Evolutionary conservation across 139 green algal genomes (phyloP).

Genomic region (Spirogloea muscicola): DNA sequence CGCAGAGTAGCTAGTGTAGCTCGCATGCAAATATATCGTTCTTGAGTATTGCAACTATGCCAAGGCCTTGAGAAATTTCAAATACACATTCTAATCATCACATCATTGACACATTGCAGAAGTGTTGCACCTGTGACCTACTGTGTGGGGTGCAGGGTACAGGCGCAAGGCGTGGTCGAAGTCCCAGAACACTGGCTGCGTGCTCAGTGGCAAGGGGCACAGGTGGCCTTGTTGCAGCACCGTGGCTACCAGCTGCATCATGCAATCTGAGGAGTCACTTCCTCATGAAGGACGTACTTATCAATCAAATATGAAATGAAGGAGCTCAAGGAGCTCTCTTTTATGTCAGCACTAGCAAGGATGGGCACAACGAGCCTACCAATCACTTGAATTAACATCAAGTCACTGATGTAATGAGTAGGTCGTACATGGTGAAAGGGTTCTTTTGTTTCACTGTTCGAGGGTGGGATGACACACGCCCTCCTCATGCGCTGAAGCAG

Average conservation of each 20-base stretch:
- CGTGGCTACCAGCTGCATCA: conserved; percentile 71
- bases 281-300: too few species aligned
- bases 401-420: too few species aligned
- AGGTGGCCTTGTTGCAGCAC: conserved; percentile 88
- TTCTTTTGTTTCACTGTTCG: conserved; percentile 15
- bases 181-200: conserved; percentile 75
- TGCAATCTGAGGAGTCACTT: too few species aligned
- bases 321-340: too few species aligned
- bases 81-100: not conserved
- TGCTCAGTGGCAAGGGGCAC: conserved; percentile 77
- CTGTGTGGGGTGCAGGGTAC: conserved; percentile 76
- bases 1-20: too few species aligned
- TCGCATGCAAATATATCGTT: conserved; percentile 4
- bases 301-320: too few species aligned
- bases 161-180: conserved; percentile 74
- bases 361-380: too few species aligned
- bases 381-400: too few species aligned
- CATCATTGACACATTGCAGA: too few species aligned
- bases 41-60: not conserved
- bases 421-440: conserved; percentile 37
- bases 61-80: too few species aligned
- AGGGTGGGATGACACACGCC: conserved; percentile 54
- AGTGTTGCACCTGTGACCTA: too few species aligned
- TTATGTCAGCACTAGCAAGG: too few species aligned
- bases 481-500: conserved; percentile 62